Conservation (phyloP, 345 rosid species). For the Carallia pectinifolia region DNA sequence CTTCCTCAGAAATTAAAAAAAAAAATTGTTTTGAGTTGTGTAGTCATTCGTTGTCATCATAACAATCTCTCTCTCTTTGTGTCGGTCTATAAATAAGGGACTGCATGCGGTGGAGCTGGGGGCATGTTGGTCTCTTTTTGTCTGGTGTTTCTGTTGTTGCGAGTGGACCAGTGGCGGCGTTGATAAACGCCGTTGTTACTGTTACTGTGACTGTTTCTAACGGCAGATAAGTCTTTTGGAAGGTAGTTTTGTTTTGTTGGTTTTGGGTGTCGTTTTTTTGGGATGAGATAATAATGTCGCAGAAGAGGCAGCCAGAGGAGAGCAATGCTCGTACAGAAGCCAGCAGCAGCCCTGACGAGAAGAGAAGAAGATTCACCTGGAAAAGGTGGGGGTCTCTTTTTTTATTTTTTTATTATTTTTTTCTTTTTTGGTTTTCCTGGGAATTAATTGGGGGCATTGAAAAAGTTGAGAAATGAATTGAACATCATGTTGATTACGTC, state of each 20-base stretch:
- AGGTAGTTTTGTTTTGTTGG: conserved; percentile 5
- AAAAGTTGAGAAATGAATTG: background rate
- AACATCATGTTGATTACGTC: background rate
- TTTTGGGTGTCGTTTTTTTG: conserved; percentile 6
- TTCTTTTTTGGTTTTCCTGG: background rate
- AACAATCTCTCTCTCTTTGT: background rate
- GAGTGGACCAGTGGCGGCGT: background rate
- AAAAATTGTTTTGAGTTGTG: conserved; percentile 22
- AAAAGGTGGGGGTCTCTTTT: conserved; percentile 41
- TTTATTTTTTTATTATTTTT: background rate
- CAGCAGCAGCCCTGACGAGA: conserved; percentile 49
- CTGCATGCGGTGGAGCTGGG: background rate
- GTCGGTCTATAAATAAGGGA: conserved; percentile 1
- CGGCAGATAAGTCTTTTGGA: background rate
- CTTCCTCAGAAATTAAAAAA: background rate
- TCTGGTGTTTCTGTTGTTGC: conserved; percentile 1
- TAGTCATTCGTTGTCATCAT: conserved; percentile 21
- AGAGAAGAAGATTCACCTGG: conserved; percentile 60
- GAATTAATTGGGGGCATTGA: no score
- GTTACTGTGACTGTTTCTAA: conserved; percentile 2
- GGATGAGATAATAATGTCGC: conserved; percentile 64
- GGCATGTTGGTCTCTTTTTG: conserved; percentile 35
- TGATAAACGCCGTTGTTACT: conserved; percentile 8
- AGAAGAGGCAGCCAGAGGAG: conserved; percentile 82
- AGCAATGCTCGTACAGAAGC: conserved; percentile 53